Percentiles rank a stretch among this genome's conserved stretches.
phyloP scores from a whole-genome alignment of 192 early-diverging fungal species.

The Glomus cerebriforme region DNA sequence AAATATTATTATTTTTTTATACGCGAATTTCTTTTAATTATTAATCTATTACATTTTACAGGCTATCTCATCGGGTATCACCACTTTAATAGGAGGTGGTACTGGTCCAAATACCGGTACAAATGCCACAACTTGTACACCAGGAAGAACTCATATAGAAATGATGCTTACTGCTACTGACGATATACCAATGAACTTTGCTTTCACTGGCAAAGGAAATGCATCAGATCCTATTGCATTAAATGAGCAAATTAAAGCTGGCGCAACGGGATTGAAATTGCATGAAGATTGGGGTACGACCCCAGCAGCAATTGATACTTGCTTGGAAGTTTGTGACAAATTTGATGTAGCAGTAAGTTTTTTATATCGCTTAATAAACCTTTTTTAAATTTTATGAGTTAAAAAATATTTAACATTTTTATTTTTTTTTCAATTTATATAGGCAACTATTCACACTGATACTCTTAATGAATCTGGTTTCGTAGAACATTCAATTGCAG shows the following conservation, averaged over 20 bases:
- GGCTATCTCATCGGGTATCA: slow-evolving; percentile 77
- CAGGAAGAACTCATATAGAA: slow-evolving; percentile 78
- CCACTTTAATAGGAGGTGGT: slow-evolving; percentile 87
- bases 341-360: slow-evolving; percentile 74
- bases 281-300: slow-evolving; percentile 99
- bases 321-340: slow-evolving; percentile 81
- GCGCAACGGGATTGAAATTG: slow-evolving; percentile 86
- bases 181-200: slow-evolving; percentile 87
- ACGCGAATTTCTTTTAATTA: slow-evolving; percentile 2
- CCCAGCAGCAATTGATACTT: slow-evolving; percentile 90
- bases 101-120: slow-evolving; percentile 97
- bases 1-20: slow-evolving; percentile 8
- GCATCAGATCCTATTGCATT: slow-evolving; percentile 64
- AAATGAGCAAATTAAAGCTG: slow-evolving; percentile 82
- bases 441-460: slow-evolving; percentile 94
- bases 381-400: neutral
- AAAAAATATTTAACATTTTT: neutral
- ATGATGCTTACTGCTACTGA: slow-evolving; percentile 92
- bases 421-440: slow-evolving; percentile 24
- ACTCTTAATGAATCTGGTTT: slow-evolving; percentile 98
- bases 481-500: slow-evolving; percentile 86
- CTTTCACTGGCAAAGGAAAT: slow-evolving; percentile 95
- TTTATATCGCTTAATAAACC: neutral
- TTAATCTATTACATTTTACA: slow-evolving; percentile 34
- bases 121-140: slow-evolving; percentile 95